A percentile compares a stretch with the other conserved stretches of the same genome.
Conservation (phyloP, 805 yeast species). For the Lachancea meyersii region DNA sequence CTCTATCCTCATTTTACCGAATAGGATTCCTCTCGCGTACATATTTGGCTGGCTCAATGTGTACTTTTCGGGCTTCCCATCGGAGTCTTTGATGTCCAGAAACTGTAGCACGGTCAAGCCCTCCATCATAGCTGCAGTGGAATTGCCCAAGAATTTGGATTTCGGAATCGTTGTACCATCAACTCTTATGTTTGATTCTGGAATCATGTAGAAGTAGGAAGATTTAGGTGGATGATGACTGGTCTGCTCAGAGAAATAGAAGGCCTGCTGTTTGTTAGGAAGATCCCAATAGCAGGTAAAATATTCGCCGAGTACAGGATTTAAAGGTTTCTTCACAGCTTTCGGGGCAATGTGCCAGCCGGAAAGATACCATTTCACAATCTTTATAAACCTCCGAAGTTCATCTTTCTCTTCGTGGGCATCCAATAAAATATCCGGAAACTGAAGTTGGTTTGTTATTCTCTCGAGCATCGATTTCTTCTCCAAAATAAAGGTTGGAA, state of each 20-base stretch:
- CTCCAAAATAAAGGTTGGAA: slow-evolving; percentile 92
- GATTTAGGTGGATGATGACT: slow-evolving; percentile 99
- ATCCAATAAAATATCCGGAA: slow-evolving; percentile 64
- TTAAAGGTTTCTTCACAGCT: slow-evolving; percentile 95
- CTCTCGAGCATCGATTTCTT: slow-evolving; percentile 95
- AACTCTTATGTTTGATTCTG: slow-evolving; percentile 70
- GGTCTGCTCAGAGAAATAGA: slow-evolving; percentile 87
- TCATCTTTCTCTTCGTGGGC: slow-evolving; percentile 61
- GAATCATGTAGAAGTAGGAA: slow-evolving; percentile 82
- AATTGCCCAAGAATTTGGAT: slow-evolving; percentile 86
- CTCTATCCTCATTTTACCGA: slow-evolving; percentile 86
- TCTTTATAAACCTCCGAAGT: slow-evolving; percentile 60
- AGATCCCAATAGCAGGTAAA: slow-evolving; percentile 91
- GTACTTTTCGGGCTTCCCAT: slow-evolving; percentile 58
- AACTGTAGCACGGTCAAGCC: slow-evolving; percentile 72
- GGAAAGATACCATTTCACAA: slow-evolving; percentile 84
- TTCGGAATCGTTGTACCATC: slow-evolving; percentile 88
- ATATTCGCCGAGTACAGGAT: slow-evolving; percentile 89
- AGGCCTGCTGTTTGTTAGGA: slow-evolving; percentile 65
- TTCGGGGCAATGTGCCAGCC: slow-evolving; percentile 99
- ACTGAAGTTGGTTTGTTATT: slow-evolving; percentile 79
- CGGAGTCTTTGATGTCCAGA: slow-evolving; percentile 47
- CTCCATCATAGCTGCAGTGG: slow-evolving; percentile 96
- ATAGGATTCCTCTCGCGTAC: slow-evolving; percentile 87
- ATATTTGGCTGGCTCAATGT: slow-evolving; percentile 91